Base-by-base conservation (phyloP, 2,329 filamentous ascomycete species). In the Didymella pomorum region DNA sequence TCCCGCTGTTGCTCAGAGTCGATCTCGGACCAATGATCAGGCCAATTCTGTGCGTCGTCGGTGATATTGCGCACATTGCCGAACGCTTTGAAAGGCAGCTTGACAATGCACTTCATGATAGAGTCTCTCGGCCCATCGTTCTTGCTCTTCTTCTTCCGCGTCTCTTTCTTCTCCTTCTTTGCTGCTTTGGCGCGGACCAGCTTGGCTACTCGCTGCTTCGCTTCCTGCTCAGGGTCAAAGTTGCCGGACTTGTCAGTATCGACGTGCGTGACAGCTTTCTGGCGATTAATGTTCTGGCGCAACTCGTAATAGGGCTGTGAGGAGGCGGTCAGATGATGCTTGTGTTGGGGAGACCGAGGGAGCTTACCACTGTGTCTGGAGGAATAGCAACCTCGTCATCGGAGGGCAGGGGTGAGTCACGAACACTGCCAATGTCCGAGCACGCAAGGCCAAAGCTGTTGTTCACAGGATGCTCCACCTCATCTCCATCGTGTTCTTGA, bases 231-330 rank as follows among this genome's bases (percentile, higher is more conserved):
- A 0, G 69, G 78, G 47, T 74, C 68, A 42, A 78, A 80, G 42
- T 78, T 71, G 1, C 75, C 76, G 5, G 73, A 76, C 10, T 70
- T 52, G 28, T 80, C 78, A 0, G 66, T 65, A 37, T 80, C 79
- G 11, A 78, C 42, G 59, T 74, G 76, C 1, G 71, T 72, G 20
- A 57, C 59, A 0, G 56, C 20, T 12, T 63, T 59, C 8, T 65
- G 61, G 4, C 68, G 55, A 21, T 72, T 55, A 14, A 70, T 67
- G 25, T 69, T 68, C 54, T 65, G 58, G 14, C 71, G 71, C 4
- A 73, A 39, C 2, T 62, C 56, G 31, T 73, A 73, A 4, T 41
- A 46, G 10, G 52, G 55, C 68, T 70, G 18, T 11, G 18, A 18
- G 46, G 4, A 18, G 16, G 7, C 7, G 23, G 11, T 47, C 25